Base-by-base conservation (phyloP, 192 early-diverging fungal genomes). In the Backusella luteola region DNA sequence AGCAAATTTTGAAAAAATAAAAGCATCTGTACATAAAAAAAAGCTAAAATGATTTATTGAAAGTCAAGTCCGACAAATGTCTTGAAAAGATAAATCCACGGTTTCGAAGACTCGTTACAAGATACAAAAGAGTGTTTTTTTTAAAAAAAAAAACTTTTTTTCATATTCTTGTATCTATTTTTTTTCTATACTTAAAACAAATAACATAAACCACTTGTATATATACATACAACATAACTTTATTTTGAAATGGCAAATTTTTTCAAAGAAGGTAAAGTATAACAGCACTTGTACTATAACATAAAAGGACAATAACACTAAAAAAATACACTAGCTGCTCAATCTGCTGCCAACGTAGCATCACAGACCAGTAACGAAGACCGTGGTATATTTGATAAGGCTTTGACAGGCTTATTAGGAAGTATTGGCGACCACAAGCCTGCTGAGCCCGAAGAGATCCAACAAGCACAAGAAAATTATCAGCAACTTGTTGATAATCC, bases 401-500 rank as follows among this genome's bases (percentile, higher is more conserved):
- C 68, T 19, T 69, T 79, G 39, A 71, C 67, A 1, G 26, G 71
- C 0, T 15, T 75, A 56, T 49, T 66, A 44, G 76, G 76, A 21
- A 70, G 52, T 34, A 15, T 23, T 11, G 49, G 72, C n/a, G 34
- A 53, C 6, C 66, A 73, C 3, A 36, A 38, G 1, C 66, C 73
- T 32, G 78, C 78, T 66, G 67, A 75, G 23, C 38, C 66, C 1
- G 29, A 79, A 3, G 80, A 81, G 38, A 53, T 77, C 15, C 56
- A 74, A 12, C 35, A 69, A 34, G 76, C 76, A 29, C 69, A 73
- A 11, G 41, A 71, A 6, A 66, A 53, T 9, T 76, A 81, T 35
- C 71, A 77, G 9, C 72, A 77, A 9, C 53, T 81, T 11, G 73
- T 73, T 6, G 38, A 49, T 35, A 46, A 72, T 34, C 53, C 35